A percentile compares a stretch with the other conserved stretches of the same genome.
These are phyloP conservation scores for Stropharia rugosoannulata DNA, from an alignment of 768 basidiomycete species.

Conservation along the genomic window DNA sequence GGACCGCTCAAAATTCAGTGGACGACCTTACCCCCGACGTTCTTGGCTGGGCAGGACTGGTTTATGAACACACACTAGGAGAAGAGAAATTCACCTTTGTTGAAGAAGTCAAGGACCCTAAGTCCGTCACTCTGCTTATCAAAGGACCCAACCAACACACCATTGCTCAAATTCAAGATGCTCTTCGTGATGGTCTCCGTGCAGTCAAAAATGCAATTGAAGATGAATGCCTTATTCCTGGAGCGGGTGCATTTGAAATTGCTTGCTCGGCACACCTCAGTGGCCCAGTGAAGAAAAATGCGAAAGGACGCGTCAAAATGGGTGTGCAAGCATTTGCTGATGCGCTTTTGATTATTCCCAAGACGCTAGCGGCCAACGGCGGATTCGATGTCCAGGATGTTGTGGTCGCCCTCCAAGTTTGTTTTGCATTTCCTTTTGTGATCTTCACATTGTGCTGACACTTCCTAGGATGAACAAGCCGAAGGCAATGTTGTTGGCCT, in stretches of 20 bases:
- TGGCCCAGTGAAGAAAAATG: slow-evolving; percentile 75
- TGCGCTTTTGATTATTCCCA: slow-evolving; percentile 90
- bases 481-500: slow-evolving; percentile 93
- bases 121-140: slow-evolving; percentile 93
- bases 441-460: not conserved
- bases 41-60: slow-evolving; percentile 96
- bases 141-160: slow-evolving; percentile 98
- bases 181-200: slow-evolving; percentile 94
- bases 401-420: slow-evolving; percentile 86
- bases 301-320: slow-evolving; percentile 95
- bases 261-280: slow-evolving; percentile 85
- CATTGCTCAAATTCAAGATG: slow-evolving; percentile 95
- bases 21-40: slow-evolving; percentile 91
- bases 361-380: slow-evolving; percentile 93
- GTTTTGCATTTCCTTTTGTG: slow-evolving; percentile 3
- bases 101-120: slow-evolving; percentile 94
- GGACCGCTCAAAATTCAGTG: slow-evolving; percentile 95
- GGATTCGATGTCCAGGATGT: slow-evolving; percentile 97
- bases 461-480: slow-evolving; percentile 79
- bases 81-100: slow-evolving; percentile 99
- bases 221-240: slow-evolving; percentile 85
- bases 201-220: slow-evolving; percentile 97
- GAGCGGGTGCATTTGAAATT: slow-evolving; percentile 98
- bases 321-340: slow-evolving; percentile 98
- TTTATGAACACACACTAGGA: slow-evolving; percentile 98